phyloP scores from a whole-genome alignment of 2,329 filamentous ascomycete species.

The Aspergillus sp. region DNA sequence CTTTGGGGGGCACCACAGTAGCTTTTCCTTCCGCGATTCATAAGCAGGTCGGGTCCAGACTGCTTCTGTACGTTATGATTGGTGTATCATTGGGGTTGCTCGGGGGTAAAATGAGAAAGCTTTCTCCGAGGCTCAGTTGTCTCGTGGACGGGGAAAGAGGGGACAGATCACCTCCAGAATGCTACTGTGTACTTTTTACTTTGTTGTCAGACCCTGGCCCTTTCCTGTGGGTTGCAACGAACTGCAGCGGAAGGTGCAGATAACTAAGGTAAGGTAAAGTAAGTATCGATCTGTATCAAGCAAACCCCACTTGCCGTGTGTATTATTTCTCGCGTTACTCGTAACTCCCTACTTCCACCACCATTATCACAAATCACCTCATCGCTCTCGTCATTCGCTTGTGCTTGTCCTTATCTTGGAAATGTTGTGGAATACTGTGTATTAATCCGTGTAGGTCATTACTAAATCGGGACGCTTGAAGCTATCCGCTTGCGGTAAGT shows the following conservation, averaged over 20 bases:
- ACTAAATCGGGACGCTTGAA: no score
- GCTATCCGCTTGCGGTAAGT: no score
- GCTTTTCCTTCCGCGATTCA: constrained; percentile 18
- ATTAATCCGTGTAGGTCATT: no score
- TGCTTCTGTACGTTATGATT: background rate
- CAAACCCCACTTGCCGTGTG: background rate
- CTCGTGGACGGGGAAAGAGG: no score
- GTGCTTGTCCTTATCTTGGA: no score
- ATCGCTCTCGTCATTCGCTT: background rate
- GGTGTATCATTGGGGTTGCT: background rate
- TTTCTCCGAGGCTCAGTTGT: no score
- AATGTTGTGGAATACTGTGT: no score
- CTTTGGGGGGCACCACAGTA: background rate
- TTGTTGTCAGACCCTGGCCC: background rate
- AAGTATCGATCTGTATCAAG: background rate
- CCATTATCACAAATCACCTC: background rate
- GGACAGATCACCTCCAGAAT: no score
- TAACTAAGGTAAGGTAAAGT: background rate
- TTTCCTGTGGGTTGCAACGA: background rate
- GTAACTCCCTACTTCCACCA: no score
- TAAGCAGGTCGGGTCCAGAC: constrained; percentile 19
- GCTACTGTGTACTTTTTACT: no score
- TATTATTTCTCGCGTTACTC: no score
- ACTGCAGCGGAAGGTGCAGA: background rate
- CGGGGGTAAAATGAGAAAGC: no score